Evolutionary conservation across 73 alveolate genomes (phyloP), one percentile per base, ranked within the genome.

Genomic region (Paramecium pentaurelia): DNA sequence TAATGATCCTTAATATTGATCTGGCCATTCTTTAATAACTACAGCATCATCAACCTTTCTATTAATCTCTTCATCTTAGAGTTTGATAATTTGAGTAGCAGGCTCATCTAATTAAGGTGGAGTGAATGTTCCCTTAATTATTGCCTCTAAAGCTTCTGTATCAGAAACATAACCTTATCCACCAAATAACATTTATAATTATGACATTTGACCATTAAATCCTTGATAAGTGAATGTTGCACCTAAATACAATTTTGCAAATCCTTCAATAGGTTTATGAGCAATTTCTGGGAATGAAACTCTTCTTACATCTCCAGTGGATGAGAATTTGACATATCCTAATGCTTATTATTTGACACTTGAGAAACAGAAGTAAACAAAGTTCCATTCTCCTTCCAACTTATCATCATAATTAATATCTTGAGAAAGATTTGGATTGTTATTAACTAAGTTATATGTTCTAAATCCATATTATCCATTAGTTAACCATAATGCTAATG

Each of bases 381-480:
- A 80, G 20, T 80, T 80, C 91, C 91, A 80, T 25, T 44, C 71
- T 3, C 91, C 91, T 27, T 80, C 91, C 45, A 80, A 80, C 8
- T 80, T 28, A 36, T 40, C 91, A 5, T 36, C 73, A 20, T 80
- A 80, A 14, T 27, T n/a, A 44, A 80, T 47, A 80, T 40, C 45
- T 44, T 40, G 11, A 25, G 8, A 54, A 34, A 80, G 25, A 27
- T 49, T 47, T 22, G 73, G 58, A 25, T 45, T 44, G 27, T 80
- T 80, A 80, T 40, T 80, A 25, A 4, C 20, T 16, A 28, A 27
- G 44, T 80, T 80, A 80, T 80, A 47, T 2, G 91, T 80, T 8
- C 12, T 14, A 51, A 80, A 80, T 45, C 49, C 77, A 47, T 80
- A 80, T 20, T 44, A n/a, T 42, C 91, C 91, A 16, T 36, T 8